Base-by-base conservation (phyloP, 2,329 filamentous ascomycete species). In the Trichoderma simmonsii region DNA sequence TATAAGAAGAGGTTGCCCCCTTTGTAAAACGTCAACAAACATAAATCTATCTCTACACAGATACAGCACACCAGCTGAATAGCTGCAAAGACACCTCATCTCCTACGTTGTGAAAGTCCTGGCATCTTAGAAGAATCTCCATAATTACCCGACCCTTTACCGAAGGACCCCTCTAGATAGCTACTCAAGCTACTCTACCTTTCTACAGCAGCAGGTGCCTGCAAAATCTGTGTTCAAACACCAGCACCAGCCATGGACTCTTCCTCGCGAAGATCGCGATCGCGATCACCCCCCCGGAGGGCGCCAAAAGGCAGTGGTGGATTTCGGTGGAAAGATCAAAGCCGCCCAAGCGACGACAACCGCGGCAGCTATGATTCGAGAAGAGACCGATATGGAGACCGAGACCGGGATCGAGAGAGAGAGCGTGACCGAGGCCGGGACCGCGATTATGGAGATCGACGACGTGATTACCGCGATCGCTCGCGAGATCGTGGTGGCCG, bases 281-380 rank as follows among this genome's bases (percentile, higher is more conserved):
- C 78, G 24, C 73, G 76, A 24, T 80, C 79, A 2, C 79, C 79
- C 4, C 48, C 74, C 1, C 75, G 76, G 11, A 73, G 75, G 3
- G 74, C 74, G 1, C 75, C 77, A 9, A 77, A 74, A 36, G 72
- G 75, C 39, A 77, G 73, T 26, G 71, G 86, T 5, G 87, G 88
- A 11, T 88, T 90, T 75, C 85, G 85, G 75, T 90, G 86, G 84
- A 91, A 90, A 76, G 87, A 88, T 68, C 86, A 88, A 70, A 86
- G 84, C 76, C 83, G 86, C 51, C 81, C 82, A 34, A 82, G 83
- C 66, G 83, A 86, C 66, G 82, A 85, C 73, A 79, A 79, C 7
- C 80, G 82, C 48, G 82, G 85, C 21, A 79, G 81, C 57, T 77
- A 79, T 56, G 75, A 79, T 30, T 71, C 73, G 51, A 75, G 84